Evolutionary conservation across 371 early-diverging fungal species (phyloP), one percentile per base, ranked within the genome.

Genomic region (Mortierella sp.): DNA sequence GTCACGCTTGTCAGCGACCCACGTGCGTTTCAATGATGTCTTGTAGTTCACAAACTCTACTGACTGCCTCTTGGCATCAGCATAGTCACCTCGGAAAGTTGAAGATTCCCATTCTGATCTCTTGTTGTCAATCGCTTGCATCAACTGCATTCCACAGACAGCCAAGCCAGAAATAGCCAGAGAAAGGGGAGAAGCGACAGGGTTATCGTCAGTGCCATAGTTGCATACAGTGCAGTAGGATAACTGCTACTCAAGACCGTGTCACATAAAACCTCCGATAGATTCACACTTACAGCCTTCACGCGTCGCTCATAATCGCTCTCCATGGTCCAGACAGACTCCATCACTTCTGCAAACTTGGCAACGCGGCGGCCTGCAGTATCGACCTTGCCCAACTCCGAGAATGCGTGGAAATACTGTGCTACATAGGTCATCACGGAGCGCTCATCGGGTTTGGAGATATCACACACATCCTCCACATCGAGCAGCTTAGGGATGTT

Each of bases 391-490:
- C 93, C 94, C 30, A 92, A 87, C 25, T 92, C 91, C 16, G 96
- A 94, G 68, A 98, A 98, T 9, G 98, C 97, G 79, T 98, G 98
- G 87, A 97, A 99, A 81, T 98, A 99, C 83, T 97, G 95, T 11
- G 98, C 97, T 15, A 99, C 96, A 77, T 99, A 99, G 46, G 99
- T 99, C 95, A 99, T 97, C 37, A 99, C 90, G 4, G 98, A 98
- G 43, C 93, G 90, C 68, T 98, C 98, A 86, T 99, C 99, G 15
- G 99, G 99, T 83, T 95, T 96, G 52, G 87, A 80, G n/a, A 93
- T 92, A 80, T 96, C 96, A 66, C 95, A 94, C 26, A 99, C 86
- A 84, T 99, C 99, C 75, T 98, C 98, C 6, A 96, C 96, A 84
- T 97, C 98, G 64, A 98, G 82, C 52, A 98, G 82, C 85, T 92